phyloP scores from a whole-genome alignment of 257 asterid species.

The Eustoma russellianum region DNA sequence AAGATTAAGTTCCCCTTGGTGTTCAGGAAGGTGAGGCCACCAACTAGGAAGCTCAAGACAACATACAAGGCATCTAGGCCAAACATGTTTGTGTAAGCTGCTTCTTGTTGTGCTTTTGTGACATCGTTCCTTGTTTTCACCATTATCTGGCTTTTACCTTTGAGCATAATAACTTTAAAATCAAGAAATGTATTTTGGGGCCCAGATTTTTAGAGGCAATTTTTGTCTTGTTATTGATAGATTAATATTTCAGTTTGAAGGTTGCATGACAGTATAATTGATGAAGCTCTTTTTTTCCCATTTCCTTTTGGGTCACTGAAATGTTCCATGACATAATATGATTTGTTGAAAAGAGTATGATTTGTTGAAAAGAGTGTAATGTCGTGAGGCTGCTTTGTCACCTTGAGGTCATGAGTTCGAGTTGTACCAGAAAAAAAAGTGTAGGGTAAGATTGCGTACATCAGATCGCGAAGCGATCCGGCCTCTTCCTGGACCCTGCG shows the following conservation, averaged over 20 bases:
- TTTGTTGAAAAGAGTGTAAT: no score
- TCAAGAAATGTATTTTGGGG: conserved; percentile 1
- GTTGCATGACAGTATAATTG: not conserved
- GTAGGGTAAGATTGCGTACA: no score
- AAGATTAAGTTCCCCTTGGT: conserved; percentile 77
- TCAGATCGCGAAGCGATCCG: no score
- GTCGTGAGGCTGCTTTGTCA: no score
- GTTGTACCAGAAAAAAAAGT: no score
- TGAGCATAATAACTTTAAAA: not conserved
- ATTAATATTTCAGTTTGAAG: not conserved
- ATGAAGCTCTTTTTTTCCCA: no score
- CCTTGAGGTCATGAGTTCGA: no score
- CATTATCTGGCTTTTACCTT: conserved; percentile 4
- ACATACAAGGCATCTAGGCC: conserved; percentile 70
- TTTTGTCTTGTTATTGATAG: conserved; percentile 2
- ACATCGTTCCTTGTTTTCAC: not conserved
- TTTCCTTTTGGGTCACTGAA: no score
- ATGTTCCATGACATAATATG: no score
- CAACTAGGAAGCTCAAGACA: conserved; percentile 64
- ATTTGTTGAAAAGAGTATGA: no score
- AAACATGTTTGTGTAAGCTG: conserved; percentile 45
- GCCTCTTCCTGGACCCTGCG: no score
- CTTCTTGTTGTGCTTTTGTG: not conserved
- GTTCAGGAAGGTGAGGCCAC: conserved; percentile 73
- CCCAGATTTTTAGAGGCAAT: not conserved